These are phyloP conservation scores for Suillus luteus DNA, from an alignment of 768 basidiomycete genomes.

Conservation along the genomic window DNA sequence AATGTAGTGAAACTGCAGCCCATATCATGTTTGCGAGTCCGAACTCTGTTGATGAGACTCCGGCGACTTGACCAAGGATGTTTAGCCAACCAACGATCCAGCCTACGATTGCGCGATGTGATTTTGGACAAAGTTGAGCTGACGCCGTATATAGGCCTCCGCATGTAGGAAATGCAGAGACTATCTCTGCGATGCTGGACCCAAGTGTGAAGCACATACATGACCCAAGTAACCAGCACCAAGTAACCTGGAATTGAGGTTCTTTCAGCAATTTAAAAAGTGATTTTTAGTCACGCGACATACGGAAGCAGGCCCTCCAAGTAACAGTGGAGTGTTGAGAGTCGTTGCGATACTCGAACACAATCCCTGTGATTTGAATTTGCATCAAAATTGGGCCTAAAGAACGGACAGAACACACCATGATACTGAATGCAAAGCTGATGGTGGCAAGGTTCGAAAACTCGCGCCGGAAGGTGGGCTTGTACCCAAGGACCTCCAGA, in stretches of 20 bases:
- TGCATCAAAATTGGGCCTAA: slow-evolving; percentile 6
- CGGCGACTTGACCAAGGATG: slow-evolving; percentile 82
- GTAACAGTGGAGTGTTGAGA: slow-evolving; percentile 70
- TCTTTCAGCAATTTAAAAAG: slow-evolving; percentile 5
- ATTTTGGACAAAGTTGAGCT: slow-evolving; percentile 63
- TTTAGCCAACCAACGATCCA: slow-evolving; percentile 87
- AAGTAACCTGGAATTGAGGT: slow-evolving; percentile 44
- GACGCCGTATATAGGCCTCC: slow-evolving; percentile 82
- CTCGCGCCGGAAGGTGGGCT: slow-evolving; percentile 82
- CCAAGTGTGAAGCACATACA: slow-evolving; percentile 76
- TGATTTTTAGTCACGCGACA: slow-evolving; percentile 18
- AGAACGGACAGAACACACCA: slow-evolving; percentile 41
- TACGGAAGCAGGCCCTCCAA: slow-evolving; percentile 72
- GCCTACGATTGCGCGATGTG: slow-evolving; percentile 65
- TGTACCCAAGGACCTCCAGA: slow-evolving; percentile 67
- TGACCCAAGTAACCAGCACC: slow-evolving; percentile 78
- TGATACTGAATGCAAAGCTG: slow-evolving; percentile 75
- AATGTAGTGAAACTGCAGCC: slow-evolving; percentile 53
- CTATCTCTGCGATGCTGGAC: slow-evolving; percentile 73
- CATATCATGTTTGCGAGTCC: slow-evolving; percentile 79
- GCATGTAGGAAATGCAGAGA: slow-evolving; percentile 74
- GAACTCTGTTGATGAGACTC: slow-evolving; percentile 84
- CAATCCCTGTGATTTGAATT: slow-evolving; percentile 47
- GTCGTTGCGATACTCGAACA: slow-evolving; percentile 79
- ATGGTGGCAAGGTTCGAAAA: slow-evolving; percentile 84